Base-by-base conservation (phyloP, 2,329 filamentous ascomycete species). In the Diaporthe humulicola region DNA sequence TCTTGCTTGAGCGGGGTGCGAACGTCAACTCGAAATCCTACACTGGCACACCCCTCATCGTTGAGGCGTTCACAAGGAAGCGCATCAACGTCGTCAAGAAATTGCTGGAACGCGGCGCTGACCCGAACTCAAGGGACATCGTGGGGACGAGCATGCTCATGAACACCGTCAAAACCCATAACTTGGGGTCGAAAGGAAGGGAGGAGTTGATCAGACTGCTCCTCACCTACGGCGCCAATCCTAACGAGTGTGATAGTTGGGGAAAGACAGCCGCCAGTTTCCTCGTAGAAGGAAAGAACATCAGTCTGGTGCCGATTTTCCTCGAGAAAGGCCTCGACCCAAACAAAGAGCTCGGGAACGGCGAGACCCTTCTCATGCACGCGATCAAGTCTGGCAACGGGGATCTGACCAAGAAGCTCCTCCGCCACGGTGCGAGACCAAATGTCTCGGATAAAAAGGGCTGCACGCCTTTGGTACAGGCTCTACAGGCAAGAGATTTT, bases 111-210 rank as follows among this genome's bases (percentile, higher is more conserved):
- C 64, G 64, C 38, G 64, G 64, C 14, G 64, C 64, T 2, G 30
- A 67, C 15, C 45, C 64, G 22, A 67, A 67, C 30, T 22, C 64
- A 10, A 67, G 52, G 52, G 64, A 67, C 30, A 3, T 17, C 22
- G 22, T 67, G 64, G 64, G 64, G 28, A 38, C 22, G n/a, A 67
- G 64, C 45, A 40, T 67, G 3, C 64, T 67, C 15, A 36, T 67
- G 64, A 52, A 52, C 64, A 33, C 64, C 8, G 38, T 52, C 30
- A 67, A 67, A 52, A n/a, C 30, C 33, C 28, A 67, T 9, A 28
- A 14, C 0, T 5, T 52, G 3, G 15, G 33, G 14, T 22, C 64
- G 33, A 15, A 28, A 5, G 8, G 9, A 9, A 30, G 64, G 19
- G 42, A 67, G 64, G 45, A 67, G 22, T 17, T 67, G 33, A 52